phyloP scores from a whole-genome alignment of 192 early-diverging fungal species.

The Tieghemiomyces parasiticus region DNA sequence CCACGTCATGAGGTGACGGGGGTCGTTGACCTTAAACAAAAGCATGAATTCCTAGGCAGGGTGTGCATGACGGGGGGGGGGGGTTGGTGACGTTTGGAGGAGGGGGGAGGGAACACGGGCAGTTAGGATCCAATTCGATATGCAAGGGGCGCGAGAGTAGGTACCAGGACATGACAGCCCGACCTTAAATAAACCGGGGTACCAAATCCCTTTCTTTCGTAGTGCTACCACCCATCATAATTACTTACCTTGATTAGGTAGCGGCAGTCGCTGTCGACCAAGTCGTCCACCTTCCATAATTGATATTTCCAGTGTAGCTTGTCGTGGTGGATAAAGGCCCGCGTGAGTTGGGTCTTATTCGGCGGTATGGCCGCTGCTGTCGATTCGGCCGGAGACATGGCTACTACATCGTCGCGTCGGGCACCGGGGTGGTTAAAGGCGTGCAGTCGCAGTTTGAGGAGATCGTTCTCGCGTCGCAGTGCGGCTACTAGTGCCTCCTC shows the following conservation, averaged over 20 bases:
- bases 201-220: too few species aligned
- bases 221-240: too few species aligned
- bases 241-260: constrained; percentile 9
- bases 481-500: neutral
- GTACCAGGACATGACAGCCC: too few species aligned
- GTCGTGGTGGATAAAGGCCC: constrained; percentile 8
- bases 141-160: too few species aligned
- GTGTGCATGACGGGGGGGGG: too few species aligned
- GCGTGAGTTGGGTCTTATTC: constrained; percentile 2
- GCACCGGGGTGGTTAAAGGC: constrained; percentile 1
- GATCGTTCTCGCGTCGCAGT: constrained; percentile 5
- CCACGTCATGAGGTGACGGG: constrained; percentile 11
- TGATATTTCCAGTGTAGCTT: constrained; percentile 12
- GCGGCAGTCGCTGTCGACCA: neutral
- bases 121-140: too few species aligned
- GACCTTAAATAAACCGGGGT: too few species aligned
- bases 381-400: neutral
- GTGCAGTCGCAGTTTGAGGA: neutral
- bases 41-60: constrained; percentile 9
- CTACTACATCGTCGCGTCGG: neutral
- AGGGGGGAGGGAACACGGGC: too few species aligned
- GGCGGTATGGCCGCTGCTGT: too few species aligned
- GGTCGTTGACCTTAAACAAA: constrained; percentile 10
- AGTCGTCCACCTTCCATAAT: constrained; percentile 10
- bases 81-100: too few species aligned